Evolutionary conservation across 768 basidiomycete genomes (phyloP), one percentile per base, ranked within the genome.

Genomic region (Phylloporus sp.): DNA sequence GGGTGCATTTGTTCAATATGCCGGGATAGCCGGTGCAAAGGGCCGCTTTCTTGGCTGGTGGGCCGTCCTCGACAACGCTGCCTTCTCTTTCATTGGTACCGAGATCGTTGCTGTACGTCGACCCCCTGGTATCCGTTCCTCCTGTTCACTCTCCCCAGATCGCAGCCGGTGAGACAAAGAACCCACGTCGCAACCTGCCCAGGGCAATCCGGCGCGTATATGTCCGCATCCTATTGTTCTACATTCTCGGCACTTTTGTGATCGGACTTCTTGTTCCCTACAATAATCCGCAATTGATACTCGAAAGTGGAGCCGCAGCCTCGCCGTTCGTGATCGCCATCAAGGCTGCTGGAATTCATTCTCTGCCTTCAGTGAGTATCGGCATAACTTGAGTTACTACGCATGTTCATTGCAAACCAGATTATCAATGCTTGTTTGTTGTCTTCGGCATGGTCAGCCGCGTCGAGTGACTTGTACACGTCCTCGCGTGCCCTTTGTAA

Each of bases 271-370:
- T 95, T 45, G 88, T 91, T 16, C 87, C 90, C 1, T 91, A 81
- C 38, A 86, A 79, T 62, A 75, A 86, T 54, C 50, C 67, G 0
- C 67, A 73, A 22, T 77, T 97, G 5, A 60, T 72, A 45, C 69
- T 91, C 39, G 4, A 3, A 0, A 67, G 68, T 39, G 81, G 82
- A 26, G 85, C 81, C 16, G 84, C 85, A 13, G 82, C 82, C 2
- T 88, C 88, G 38, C 89, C 95, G 1, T 97, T 94, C 70, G 94
- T 97, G 57, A 91, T 98, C 58, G 95, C 94, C 1, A 91, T 92
- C 57, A 61, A 78, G 60, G 80, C 75, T 39, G 85, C 94, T 7
- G 95, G 95, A n/a, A 97, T 97, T 68, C 87, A 83, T 57, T 77
- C 73, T 6, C 71, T 97, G 1, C 94, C 95, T 16, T 86, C 84